A percentile compares a stretch with the other conserved stretches of the same genome.
Evolutionary conservation across 1,284 basidiomycete species (phyloP).

Genomic region (Mycena citricolor): DNA sequence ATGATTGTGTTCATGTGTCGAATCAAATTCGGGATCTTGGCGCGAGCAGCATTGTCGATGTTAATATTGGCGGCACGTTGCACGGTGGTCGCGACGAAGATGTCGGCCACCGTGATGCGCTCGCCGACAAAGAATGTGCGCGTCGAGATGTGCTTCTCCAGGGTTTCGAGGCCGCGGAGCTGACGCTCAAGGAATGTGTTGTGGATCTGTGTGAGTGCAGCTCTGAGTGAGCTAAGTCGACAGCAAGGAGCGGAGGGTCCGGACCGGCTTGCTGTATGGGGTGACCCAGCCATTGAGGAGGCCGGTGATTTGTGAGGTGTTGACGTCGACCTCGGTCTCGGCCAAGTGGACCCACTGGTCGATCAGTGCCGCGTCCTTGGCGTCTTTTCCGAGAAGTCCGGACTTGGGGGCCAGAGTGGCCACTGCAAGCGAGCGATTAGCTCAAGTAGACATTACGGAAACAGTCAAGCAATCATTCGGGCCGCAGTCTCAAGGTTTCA

Average conservation of each 20-base stretch:
- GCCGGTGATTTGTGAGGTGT: constrained; percentile 37
- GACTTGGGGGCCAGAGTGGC: constrained; percentile 50
- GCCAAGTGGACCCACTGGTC: constrained; percentile 49
- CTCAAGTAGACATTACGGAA: no score
- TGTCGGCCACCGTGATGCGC: constrained; percentile 91
- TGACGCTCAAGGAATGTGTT: constrained; percentile 51
- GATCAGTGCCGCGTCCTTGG: constrained; percentile 43
- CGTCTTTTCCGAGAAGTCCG: constrained; percentile 39
- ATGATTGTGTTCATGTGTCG: constrained; percentile 84
- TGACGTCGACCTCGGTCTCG: constrained; percentile 39
- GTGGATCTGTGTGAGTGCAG: constrained; percentile 50
- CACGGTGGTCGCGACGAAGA: constrained; percentile 66
- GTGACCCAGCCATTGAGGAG: constrained; percentile 39
- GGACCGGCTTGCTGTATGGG: constrained; percentile 66
- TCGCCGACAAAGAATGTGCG: constrained; percentile 93
- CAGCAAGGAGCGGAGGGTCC: constrained; percentile 25
- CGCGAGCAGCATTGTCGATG: constrained; percentile 66
- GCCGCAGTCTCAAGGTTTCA: constrained; percentile 51
- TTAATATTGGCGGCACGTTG: constrained; percentile 48
- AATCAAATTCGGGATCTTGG: constrained; percentile 73
- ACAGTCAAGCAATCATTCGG: constrained; percentile 15
- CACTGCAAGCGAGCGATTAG: constrained; percentile 55
- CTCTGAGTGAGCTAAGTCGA: background rate
- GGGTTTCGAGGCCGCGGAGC: constrained; percentile 55
- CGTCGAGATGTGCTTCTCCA: constrained; percentile 75